Evolutionary conservation across 1,284 basidiomycete genomes (phyloP).

Genomic region (Microbotryum silenes-acaulis): DNA sequence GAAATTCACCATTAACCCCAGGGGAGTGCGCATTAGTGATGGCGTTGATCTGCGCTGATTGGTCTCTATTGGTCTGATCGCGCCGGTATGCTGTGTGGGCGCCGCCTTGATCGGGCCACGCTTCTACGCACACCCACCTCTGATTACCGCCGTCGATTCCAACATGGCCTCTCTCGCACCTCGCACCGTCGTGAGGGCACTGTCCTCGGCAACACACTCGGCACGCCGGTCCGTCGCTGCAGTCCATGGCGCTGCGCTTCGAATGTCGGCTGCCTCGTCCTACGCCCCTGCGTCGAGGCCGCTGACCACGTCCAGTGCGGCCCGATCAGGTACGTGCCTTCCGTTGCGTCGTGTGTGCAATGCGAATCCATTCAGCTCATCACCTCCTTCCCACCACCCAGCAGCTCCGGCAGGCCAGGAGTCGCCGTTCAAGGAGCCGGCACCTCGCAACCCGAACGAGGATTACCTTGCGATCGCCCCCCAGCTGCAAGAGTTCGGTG

Average conservation of each 20-base stretch:
- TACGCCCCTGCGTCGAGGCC: background rate
- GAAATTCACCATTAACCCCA: too few relatives aligned
- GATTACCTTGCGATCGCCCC: conserved; percentile 63
- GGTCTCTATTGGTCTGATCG: too few relatives aligned
- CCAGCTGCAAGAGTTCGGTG: conserved; percentile 76
- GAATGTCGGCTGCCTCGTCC: background rate
- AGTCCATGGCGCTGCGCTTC: background rate
- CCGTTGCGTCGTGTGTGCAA: background rate
- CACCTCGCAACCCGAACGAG: conserved; percentile 72
- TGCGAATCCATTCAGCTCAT: background rate
- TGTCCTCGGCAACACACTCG: background rate
- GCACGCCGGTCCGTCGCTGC: background rate
- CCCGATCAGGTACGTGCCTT: background rate
- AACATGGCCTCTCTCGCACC: background rate
- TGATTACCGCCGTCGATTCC: too few relatives aligned
- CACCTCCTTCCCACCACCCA: background rate
- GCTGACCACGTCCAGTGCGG: background rate
- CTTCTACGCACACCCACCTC: too few relatives aligned
- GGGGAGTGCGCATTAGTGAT: too few relatives aligned
- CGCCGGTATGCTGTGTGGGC: too few relatives aligned
- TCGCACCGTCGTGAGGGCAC: background rate
- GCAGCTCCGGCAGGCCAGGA: conserved; percentile 24
- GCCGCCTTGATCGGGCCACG: too few relatives aligned
- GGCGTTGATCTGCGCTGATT: too few relatives aligned
- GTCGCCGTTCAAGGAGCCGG: conserved; percentile 73